A percentile compares a stretch with the other conserved stretches of the same genome.
Conservation (phyloP, 495 filamentous ascomycete species). For the Aspergillus nanangensis region DNA sequence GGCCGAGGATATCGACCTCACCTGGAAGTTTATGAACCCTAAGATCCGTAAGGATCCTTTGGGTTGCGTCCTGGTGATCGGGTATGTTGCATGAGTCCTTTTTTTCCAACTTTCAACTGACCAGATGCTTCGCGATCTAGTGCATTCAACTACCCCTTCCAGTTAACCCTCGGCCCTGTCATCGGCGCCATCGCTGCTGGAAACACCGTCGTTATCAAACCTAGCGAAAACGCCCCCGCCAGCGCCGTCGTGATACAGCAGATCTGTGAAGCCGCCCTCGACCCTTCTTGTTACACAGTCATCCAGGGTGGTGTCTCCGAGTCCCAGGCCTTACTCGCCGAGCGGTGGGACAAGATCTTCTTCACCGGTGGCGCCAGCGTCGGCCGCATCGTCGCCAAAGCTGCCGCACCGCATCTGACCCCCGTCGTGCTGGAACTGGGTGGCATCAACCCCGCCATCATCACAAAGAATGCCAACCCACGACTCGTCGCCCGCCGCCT, state of each 20-base stretch:
- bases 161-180: slow-evolving; percentile 70
- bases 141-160: slow-evolving; percentile 87
- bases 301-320: slow-evolving; percentile 79
- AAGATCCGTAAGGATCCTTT: slow-evolving; percentile 86
- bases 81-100: slow-evolving; percentile 50
- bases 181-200: slow-evolving; percentile 90
- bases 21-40: slow-evolving; percentile 63
- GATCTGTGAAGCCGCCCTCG: slow-evolving; percentile 67
- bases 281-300: slow-evolving; percentile 69
- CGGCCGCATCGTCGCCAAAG: slow-evolving; percentile 83
- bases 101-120: background rate
- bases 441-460: slow-evolving; percentile 84
- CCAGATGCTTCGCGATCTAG: slow-evolving; percentile 23
- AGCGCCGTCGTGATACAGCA: slow-evolving; percentile 75
- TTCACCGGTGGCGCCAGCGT: slow-evolving; percentile 80
- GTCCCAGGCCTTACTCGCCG: slow-evolving; percentile 73
- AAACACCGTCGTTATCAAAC: slow-evolving; percentile 85
- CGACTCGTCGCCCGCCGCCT: slow-evolving; percentile 77
- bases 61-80: slow-evolving; percentile 80
- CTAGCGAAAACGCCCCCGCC: slow-evolving; percentile 73
- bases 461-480: slow-evolving; percentile 77
- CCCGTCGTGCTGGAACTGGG: slow-evolving; percentile 87
- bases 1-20: slow-evolving; percentile 62
- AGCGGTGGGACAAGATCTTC: slow-evolving; percentile 97
- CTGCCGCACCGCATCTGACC: slow-evolving; percentile 87